phyloP scores from a whole-genome alignment of 345 rosid genomes.

The Brassica carinata region DNA sequence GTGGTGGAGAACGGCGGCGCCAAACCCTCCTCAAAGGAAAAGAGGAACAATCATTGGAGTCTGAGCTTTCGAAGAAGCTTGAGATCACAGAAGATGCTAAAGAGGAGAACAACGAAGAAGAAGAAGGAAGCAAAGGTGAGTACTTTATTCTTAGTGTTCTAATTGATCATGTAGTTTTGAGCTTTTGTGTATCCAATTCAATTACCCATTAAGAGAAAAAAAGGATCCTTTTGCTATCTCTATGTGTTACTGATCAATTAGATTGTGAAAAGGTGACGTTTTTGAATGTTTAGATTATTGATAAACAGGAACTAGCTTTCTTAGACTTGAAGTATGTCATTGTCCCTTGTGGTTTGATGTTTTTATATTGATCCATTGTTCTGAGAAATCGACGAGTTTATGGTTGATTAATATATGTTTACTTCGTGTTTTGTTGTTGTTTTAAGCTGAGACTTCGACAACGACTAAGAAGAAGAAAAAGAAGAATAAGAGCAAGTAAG shows the following conservation, averaged over 20 bases:
- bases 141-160: neutral
- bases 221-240: neutral
- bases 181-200: neutral
- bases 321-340: neutral
- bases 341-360: neutral
- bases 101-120: conserved; percentile 52
- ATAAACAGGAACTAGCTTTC: conserved; percentile 8
- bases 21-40: conserved; percentile 30
- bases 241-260: conserved; percentile 2
- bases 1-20: conserved; percentile 40
- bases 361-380: neutral
- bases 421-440: neutral
- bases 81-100: conserved; percentile 45
- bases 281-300: neutral
- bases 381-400: neutral
- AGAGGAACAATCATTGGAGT: conserved; percentile 19
- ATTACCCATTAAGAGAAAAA: neutral
- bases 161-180: conserved; percentile 5
- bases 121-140: conserved; percentile 59
- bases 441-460: conserved; percentile 57
- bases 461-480: conserved; percentile 90
- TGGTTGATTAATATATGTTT: neutral
- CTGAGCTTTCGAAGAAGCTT: conserved; percentile 39
- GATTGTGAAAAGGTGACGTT: neutral
- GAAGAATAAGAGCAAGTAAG: conserved; percentile 88